Percentiles rank a stretch among this genome's conserved stretches.
These are phyloP conservation scores for Trichomonascaceae sp. DNA, from an alignment of 1,139 yeast genomes.

Conservation along the genomic window DNA sequence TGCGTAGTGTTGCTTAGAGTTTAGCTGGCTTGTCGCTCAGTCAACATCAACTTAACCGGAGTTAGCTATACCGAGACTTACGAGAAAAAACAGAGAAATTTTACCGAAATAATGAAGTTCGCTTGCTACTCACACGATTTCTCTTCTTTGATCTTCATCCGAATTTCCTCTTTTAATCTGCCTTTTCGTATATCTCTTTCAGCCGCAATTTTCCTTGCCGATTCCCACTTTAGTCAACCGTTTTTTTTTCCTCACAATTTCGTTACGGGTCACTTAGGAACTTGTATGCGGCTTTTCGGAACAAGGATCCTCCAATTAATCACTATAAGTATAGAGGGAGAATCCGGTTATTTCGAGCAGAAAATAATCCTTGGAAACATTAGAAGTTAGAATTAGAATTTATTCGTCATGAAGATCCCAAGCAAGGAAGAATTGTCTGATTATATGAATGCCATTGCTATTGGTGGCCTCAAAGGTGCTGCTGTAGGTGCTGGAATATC, in stretches of 20 bases:
- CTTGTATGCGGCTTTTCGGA: neutral
- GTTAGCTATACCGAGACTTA: no score
- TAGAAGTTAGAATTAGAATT: no score
- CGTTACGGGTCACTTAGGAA: neutral
- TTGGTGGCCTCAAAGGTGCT: slow-evolving; percentile 61
- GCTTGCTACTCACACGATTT: neutral
- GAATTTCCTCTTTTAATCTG: neutral
- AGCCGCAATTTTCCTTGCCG: neutral
- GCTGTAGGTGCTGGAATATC: slow-evolving; percentile 51
- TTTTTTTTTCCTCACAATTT: neutral
- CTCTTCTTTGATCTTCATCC: neutral
- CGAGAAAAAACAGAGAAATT: neutral
- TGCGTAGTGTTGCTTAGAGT: no score
- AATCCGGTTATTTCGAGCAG: no score
- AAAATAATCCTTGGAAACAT: neutral
- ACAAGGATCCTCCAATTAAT: neutral
- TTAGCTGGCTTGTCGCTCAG: neutral
- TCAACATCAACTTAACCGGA: no score
- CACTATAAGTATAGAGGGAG: neutral
- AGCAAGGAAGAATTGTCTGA: slow-evolving; percentile 60
- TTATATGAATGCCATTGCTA: slow-evolving; percentile 49
- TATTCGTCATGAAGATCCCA: slow-evolving; percentile 62
- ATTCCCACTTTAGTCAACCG: neutral
- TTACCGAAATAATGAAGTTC: neutral
- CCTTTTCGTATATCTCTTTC: neutral